These are phyloP conservation scores for Russula emetica DNA, from an alignment of 768 basidiomycete genomes.

Conservation along the genomic window DNA sequence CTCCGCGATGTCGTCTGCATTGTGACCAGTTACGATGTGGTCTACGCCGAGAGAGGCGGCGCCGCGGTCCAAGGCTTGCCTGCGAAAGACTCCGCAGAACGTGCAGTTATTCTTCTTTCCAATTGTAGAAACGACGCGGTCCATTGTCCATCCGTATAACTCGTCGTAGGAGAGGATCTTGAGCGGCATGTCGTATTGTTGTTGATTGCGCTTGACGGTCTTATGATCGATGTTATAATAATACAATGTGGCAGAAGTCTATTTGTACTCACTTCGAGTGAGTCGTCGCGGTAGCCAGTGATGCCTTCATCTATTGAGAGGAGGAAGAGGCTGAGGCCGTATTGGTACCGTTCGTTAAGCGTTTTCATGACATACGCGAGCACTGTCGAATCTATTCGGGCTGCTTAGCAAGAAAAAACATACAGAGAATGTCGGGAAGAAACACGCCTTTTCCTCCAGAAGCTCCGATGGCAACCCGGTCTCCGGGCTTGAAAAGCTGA, in stretches of 20 bases:
- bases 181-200: constrained; percentile 91
- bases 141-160: constrained; percentile 99
- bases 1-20: constrained; percentile 98
- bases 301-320: constrained; percentile 99
- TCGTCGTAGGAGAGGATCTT: constrained; percentile 96
- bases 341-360: constrained; percentile 89
- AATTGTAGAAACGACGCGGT: constrained; percentile 88
- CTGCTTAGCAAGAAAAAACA: neutral
- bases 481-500: constrained; percentile 79
- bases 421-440: neutral
- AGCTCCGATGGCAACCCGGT: constrained; percentile 94
- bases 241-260: neutral
- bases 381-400: constrained; percentile 83
- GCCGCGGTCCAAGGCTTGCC: constrained; percentile 94
- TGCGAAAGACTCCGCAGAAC: constrained; percentile 95
- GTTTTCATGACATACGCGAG: constrained; percentile 96
- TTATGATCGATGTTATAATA: constrained; percentile 37
- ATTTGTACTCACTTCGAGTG: constrained; percentile 64
- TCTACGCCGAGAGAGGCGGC: constrained; percentile 85
- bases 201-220: constrained; percentile 97
- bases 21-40: constrained; percentile 98
- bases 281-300: constrained; percentile 96
- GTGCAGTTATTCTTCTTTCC: constrained; percentile 99
- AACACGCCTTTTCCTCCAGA: constrained; percentile 87
- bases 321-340: constrained; percentile 85